Percentiles rank a stretch among this genome's conserved stretches.
Evolutionary conservation across 371 early-diverging fungal genomes (phyloP).

Genomic region (Umbelopsis sp.): DNA sequence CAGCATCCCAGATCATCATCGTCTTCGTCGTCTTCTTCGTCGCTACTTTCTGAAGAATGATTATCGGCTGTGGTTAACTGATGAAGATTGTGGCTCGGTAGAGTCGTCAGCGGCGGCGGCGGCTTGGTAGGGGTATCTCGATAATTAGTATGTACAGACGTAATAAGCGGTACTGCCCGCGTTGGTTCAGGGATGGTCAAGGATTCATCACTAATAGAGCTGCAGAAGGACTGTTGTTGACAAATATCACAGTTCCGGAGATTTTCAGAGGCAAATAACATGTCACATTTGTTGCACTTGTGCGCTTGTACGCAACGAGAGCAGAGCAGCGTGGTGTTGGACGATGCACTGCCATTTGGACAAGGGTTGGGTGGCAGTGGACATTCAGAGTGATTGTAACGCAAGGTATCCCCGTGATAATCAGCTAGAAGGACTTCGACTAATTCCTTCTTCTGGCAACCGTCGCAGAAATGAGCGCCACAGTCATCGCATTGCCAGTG

Average conservation of each 20-base stretch:
- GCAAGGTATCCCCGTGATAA: not conserved
- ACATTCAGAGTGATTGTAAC: not conserved
- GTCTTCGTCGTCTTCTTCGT: conserved; percentile 4
- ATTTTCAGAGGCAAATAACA: conserved; percentile 12
- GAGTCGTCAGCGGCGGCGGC: too few species aligned
- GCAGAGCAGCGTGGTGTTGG: conserved; percentile 1
- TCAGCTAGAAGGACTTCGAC: conserved; percentile 1
- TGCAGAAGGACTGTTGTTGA: conserved; percentile 10
- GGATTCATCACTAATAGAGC: conserved; percentile 8
- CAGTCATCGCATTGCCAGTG: conserved; percentile 16
- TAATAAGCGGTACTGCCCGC: not conserved
- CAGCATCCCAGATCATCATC: conserved; percentile 9
- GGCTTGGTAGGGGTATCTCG: not conserved
- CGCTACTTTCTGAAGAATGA: not conserved
- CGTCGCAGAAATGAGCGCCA: conserved; percentile 6
- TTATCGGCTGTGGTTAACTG: not conserved
- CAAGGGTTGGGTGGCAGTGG: not conserved
- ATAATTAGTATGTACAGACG: conserved; percentile 15
- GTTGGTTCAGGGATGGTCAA: conserved; percentile 11
- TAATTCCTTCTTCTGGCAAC: conserved; percentile 2
- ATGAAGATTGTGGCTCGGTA: too few species aligned
- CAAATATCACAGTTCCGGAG: conserved; percentile 14
- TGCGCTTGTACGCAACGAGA: not conserved
- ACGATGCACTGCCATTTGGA: not conserved
- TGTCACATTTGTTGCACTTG: conserved; percentile 4